Evolutionary conservation across 176 grass and related monocot genomes (phyloP).

Genomic region (Ananas comosus): DNA sequence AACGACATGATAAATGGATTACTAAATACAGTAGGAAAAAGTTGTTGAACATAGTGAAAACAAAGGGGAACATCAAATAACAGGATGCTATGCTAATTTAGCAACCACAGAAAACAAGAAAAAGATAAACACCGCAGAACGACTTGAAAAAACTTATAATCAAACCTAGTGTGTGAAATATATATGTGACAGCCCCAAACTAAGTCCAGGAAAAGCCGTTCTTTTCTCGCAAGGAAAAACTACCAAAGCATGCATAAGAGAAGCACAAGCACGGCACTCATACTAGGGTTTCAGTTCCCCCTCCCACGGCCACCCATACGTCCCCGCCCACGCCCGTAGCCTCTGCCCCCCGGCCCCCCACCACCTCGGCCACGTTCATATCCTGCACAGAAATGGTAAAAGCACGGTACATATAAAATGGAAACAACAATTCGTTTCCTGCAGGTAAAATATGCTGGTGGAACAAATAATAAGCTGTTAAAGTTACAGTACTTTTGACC

Average conservation of each 20-base stretch:
- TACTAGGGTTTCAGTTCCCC: constrained; percentile 48
- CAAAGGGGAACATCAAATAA: too few relatives aligned
- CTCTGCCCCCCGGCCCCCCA: constrained; percentile 52
- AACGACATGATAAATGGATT: constrained; percentile 39
- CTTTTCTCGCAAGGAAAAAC: constrained; percentile 9
- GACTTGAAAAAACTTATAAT: background rate
- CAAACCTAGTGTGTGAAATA: constrained; percentile 10
- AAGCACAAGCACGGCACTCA: background rate
- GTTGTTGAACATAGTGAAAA: too few relatives aligned
- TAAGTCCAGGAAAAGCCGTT: constrained; percentile 4
- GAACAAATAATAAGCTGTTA: too few relatives aligned
- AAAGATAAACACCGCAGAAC: too few relatives aligned
- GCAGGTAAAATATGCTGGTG: too few relatives aligned
- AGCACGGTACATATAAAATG: too few relatives aligned
- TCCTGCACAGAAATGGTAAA: constrained; percentile 23
- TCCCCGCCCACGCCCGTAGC: constrained; percentile 54
- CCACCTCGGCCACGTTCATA: constrained; percentile 52
- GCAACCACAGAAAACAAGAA: too few relatives aligned
- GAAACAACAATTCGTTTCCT: too few relatives aligned
- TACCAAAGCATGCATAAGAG: constrained; percentile 6
- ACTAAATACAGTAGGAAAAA: constrained; percentile 36
- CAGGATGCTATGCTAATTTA: too few relatives aligned
- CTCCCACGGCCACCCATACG: constrained; percentile 54
- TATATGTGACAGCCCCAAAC: background rate
- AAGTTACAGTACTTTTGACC: too few relatives aligned